These are phyloP conservation scores for Aspergillus brasiliensis DNA, from an alignment of 2,329 filamentous ascomycete species.

Conservation along the genomic window DNA sequence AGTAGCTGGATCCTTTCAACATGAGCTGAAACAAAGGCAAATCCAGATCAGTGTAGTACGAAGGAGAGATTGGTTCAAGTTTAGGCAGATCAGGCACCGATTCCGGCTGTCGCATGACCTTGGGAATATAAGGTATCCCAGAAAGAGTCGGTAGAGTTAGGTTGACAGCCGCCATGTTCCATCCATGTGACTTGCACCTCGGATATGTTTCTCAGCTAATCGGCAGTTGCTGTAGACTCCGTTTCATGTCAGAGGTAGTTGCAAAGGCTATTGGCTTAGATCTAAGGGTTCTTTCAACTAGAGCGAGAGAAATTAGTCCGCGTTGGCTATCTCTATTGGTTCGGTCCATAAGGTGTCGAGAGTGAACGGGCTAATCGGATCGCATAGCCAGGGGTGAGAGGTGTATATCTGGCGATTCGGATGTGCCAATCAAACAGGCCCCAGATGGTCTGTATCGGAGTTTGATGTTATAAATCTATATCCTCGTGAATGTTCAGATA, in stretches of 20 bases:
- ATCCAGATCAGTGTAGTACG: conserved; percentile 1
- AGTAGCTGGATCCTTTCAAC: background rate
- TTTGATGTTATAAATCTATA: background rate
- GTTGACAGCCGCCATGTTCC: background rate
- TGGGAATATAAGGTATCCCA: conserved; percentile 9
- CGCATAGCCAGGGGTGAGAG: background rate
- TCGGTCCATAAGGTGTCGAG: background rate
- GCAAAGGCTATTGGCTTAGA: background rate
- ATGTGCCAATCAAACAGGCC: background rate
- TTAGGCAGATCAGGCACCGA: conserved; percentile 17
- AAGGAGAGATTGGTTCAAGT: conserved; percentile 3
- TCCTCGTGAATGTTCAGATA: background rate
- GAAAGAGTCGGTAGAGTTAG: background rate
- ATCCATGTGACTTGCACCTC: conserved; percentile 9
- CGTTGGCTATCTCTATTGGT: background rate
- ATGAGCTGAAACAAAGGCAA: conserved; percentile 16
- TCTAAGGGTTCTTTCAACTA: background rate
- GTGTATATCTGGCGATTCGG: background rate
- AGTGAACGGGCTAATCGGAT: background rate
- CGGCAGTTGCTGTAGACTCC: background rate
- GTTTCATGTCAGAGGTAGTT: background rate
- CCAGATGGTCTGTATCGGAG: background rate
- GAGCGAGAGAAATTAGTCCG: background rate
- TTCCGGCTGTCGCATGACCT: conserved; percentile 13
- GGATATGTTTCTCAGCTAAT: background rate